Evolutionary conservation across 1,284 basidiomycete genomes (phyloP), one percentile per base, ranked within the genome.

Genomic region (Lentinula novae-zelandiae): DNA sequence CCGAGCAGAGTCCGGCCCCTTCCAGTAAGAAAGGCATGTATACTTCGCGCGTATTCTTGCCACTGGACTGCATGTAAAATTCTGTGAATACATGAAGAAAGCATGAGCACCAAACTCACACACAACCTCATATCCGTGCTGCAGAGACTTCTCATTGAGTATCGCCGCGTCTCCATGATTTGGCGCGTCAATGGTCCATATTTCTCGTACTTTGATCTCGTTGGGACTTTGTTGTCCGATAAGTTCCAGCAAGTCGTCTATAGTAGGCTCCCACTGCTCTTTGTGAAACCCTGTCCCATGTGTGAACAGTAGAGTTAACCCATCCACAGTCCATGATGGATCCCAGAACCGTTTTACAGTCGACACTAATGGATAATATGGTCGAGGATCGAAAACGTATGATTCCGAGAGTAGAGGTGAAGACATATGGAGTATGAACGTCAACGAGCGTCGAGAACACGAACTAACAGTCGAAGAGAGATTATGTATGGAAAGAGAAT

Each of bases 281-380:
- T 84, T 85, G 67, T 80, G 78, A 65, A 79, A 82, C 0, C 82
- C 78, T 1, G 78, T 82, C 6, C 76, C 83, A 65, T 85, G 83
- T 1, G 80, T 68, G 55, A 82, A 76, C 36, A 85, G 67, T 34
- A 84, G 70, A 0, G 83, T 84, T 8, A 78, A 53, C 0, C 78
- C 82, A 8, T 76, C 71, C 0, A 73, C 78, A 22, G 73, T 63
- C 15, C 72, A 65, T 57, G 69, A 60, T 4, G 76, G 73, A 10
- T 72, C 65, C 77, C 77, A 79, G 67, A 82, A 83, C 5, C 80
- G 79, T 62, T 81, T 84, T 4, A 74, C 79, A 5, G 78, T 77
- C 5, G 78, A 66, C 1, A 80, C 67, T 4, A 83, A 70, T 1
- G 82, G 82, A 60, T 77, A 82, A 39, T 74, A 68, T 0, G 82